phyloP scores from a whole-genome alignment of 805 yeast species.

The Lipomyces starkeyi region DNA sequence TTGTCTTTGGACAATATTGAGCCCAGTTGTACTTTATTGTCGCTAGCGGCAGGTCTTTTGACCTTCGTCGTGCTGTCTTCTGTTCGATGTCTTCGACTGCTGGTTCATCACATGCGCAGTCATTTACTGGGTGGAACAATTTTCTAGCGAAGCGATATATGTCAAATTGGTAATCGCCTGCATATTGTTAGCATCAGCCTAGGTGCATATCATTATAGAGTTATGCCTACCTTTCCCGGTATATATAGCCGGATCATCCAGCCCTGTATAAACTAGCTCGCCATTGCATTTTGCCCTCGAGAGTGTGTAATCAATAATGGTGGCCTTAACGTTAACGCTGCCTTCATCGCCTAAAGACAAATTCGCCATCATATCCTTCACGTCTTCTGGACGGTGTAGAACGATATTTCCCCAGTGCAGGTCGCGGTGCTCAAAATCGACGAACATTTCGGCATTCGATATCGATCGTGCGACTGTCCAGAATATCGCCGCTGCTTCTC shows the following conservation, averaged over 20 bases:
- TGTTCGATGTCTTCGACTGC: conserved; percentile 53
- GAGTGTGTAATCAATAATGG: conserved; percentile 63
- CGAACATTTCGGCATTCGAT: conserved; percentile 57
- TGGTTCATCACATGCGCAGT: conserved; percentile 39
- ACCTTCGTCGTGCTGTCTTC: conserved; percentile 44
- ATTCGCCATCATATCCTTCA: conserved; percentile 26
- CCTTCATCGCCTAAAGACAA: conserved; percentile 21
- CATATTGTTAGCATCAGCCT: neutral
- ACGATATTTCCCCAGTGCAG: conserved; percentile 70
- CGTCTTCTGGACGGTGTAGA: conserved; percentile 43
- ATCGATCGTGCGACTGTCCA: conserved; percentile 59
- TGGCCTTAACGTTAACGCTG: conserved; percentile 47
- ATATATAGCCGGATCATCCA: conserved; percentile 69
- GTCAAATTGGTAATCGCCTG: conserved; percentile 67
- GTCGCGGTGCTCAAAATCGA: conserved; percentile 73
- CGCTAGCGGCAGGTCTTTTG: neutral
- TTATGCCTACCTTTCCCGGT: conserved; percentile 49
- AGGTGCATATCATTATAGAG: too few relatives aligned
- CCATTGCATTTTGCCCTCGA: conserved; percentile 53
- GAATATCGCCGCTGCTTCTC: conserved; percentile 54
- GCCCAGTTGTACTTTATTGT: conserved; percentile 54
- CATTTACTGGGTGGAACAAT: conserved; percentile 21
- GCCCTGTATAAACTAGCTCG: conserved; percentile 55
- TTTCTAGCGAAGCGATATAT: conserved; percentile 61
- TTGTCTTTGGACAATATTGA: conserved; percentile 55